Percentiles rank a stretch among this genome's conserved stretches.
Conservation (phyloP, 768 basidiomycete species). For the Suillus bovinus region DNA sequence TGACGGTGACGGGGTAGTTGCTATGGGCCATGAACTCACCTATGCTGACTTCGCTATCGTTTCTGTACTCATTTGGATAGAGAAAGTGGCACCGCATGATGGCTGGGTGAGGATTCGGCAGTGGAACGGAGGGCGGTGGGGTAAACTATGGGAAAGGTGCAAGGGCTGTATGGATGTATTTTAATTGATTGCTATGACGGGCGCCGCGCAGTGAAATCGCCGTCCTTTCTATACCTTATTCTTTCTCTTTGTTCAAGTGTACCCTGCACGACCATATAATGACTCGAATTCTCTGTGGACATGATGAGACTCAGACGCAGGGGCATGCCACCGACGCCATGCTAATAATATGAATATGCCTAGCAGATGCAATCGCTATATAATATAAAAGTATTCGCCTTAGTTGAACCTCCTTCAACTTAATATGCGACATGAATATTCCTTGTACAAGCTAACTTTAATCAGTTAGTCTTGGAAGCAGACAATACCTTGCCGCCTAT, state of each 20-base stretch:
- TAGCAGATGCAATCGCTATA: neutral
- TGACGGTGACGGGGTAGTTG: constrained; percentile 67
- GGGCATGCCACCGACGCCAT: neutral
- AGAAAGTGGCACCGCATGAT: constrained; percentile 70
- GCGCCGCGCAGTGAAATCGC: neutral
- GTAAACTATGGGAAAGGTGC: constrained; percentile 60
- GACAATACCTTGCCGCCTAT: neutral
- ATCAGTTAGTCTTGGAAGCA: neutral
- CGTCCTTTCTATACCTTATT: neutral
- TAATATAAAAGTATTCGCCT: neutral
- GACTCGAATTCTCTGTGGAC: neutral
- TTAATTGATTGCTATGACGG: constrained; percentile 38
- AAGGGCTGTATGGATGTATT: constrained; percentile 67
- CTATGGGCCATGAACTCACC: constrained; percentile 63
- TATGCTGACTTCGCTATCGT: constrained; percentile 78
- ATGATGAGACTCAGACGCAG: neutral
- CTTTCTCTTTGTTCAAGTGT: neutral
- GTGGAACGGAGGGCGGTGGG: constrained; percentile 74
- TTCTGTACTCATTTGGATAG: constrained; percentile 72
- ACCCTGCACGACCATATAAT: neutral
- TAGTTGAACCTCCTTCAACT: neutral
- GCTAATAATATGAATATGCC: neutral
- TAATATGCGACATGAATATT: neutral
- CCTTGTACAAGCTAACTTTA: neutral
- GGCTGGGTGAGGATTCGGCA: constrained; percentile 68